A percentile compares a stretch with the other conserved stretches of the same genome.
phyloP scores from a whole-genome alignment of 768 basidiomycete genomes.

The Psilocybe tampanensis region DNA sequence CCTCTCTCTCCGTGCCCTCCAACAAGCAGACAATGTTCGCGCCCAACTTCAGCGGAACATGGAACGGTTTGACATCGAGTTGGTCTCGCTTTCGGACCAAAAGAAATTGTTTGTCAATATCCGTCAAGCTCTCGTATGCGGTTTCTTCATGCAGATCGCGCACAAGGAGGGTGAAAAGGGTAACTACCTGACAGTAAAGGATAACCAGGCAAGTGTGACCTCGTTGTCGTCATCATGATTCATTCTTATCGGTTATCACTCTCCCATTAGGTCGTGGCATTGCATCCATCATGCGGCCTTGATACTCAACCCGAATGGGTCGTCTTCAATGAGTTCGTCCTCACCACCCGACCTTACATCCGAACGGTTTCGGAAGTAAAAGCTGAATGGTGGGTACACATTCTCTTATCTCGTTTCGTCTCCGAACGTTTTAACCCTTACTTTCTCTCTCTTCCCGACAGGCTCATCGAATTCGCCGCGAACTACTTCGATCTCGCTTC shows the following conservation, averaged over 20 bases:
- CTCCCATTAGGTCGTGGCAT: slow-evolving; percentile 54
- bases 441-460: slow-evolving; percentile 14
- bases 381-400: slow-evolving; percentile 83
- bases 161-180: slow-evolving; percentile 93
- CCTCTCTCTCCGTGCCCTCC: slow-evolving; percentile 78
- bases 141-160: slow-evolving; percentile 98
- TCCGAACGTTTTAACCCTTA: slow-evolving; percentile 1
- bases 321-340: slow-evolving; percentile 90
- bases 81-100: slow-evolving; percentile 70
- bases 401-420: too few relatives aligned
- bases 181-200: slow-evolving; percentile 89
- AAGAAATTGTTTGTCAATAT: slow-evolving; percentile 74
- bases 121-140: slow-evolving; percentile 82
- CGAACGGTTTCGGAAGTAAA: slow-evolving; percentile 88
- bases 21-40: slow-evolving; percentile 93
- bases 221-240: background rate
- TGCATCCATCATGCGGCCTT: slow-evolving; percentile 89
- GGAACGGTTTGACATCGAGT: slow-evolving; percentile 85
- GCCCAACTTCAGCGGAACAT: slow-evolving; percentile 86
- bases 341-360: slow-evolving; percentile 88
- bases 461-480: slow-evolving; percentile 41
- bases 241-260: slow-evolving; percentile 1
- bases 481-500: slow-evolving; percentile 68
- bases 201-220: slow-evolving; percentile 71
- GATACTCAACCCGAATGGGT: slow-evolving; percentile 93